Base-by-base conservation (phyloP, 1,139 yeast genomes). In the Sugiyamaella sp. region DNA sequence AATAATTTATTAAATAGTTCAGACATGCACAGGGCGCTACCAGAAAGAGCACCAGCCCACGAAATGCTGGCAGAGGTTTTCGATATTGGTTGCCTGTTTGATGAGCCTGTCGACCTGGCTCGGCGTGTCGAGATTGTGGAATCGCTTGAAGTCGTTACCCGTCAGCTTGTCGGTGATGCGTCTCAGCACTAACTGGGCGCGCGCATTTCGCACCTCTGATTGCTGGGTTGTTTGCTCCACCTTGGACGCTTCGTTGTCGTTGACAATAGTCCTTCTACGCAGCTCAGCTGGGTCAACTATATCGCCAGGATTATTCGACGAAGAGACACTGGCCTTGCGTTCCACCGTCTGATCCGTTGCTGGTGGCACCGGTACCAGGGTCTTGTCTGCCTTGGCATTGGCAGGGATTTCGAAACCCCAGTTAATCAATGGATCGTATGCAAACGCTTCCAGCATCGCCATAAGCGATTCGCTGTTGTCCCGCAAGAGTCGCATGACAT, bases 31-130 rank as follows among this genome's bases (percentile, higher is more conserved):
- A 33, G 3, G 8, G 8, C 40, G 32, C 17, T 64, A 91, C 98
- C 99, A 93, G 81, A 91, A 93, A 0, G 98, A 88, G 73, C 99
- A 93, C 99, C 99, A 95, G 17, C 99, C 99, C 59, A 95, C 88
- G 67, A 89, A 95, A 70, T 93, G 99, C 70, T 90, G 97, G 67
- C 99, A 93, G 56, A 95, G 74, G 65, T 93, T 93, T 68, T 95
- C 99, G 29, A 93, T 96, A 54, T 96, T 87, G 0, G 98, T 93
- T 1, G 99, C 99, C 68, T 95, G 97, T 66, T 89, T 96, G 53
- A 95, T 93, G 69, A 95, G 76, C 68, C 86, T 86, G 64, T 93
- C 98, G 42, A 95, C 99, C 70, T 95, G 99, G 1, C 86, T 83
- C 1, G 95, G 86, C 40, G 91, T 91, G 63, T 84, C 87, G 59